A percentile compares a stretch with the other conserved stretches of the same genome.
phyloP scores from a whole-genome alignment of 108 stramenopile genomes.

The Cylindrotheca closterium region DNA sequence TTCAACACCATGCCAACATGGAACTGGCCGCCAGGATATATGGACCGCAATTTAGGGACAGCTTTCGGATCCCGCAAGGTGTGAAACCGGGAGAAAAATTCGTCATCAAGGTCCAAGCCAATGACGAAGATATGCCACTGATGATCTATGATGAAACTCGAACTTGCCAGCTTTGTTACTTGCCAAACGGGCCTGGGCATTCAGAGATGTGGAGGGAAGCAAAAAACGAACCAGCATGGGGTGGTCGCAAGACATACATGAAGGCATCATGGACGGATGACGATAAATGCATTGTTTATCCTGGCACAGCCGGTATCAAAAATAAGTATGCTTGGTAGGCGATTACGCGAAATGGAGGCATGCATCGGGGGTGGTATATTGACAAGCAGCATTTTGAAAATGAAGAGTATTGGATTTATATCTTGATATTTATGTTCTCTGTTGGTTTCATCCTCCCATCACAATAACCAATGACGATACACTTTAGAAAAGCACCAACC shows the following conservation, averaged over 20 bases:
- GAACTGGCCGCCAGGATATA: not conserved
- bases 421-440: no score
- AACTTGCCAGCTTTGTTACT: not conserved
- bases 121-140: constrained; percentile 1
- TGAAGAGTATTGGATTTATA: no score
- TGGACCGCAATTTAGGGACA: not conserved
- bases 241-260: constrained; percentile 37
- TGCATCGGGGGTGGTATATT: no score
- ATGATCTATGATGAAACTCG: constrained; percentile 1
- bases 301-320: constrained; percentile 24
- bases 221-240: constrained; percentile 17
- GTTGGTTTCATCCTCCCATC: no score
- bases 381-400: no score
- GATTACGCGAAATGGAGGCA: no score
- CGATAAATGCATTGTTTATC: constrained; percentile 31
- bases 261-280: constrained; percentile 36
- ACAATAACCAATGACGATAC: no score
- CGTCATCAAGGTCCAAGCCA: not conserved
- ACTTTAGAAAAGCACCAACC: no score
- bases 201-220: constrained; percentile 6
- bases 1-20: not conserved
- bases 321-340: constrained; percentile 9
- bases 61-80: not conserved
- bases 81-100: not conserved
- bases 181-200: constrained; percentile 9